Base-by-base conservation (phyloP, 352 stramenopile species). In the Phytophthora pistaciae region DNA sequence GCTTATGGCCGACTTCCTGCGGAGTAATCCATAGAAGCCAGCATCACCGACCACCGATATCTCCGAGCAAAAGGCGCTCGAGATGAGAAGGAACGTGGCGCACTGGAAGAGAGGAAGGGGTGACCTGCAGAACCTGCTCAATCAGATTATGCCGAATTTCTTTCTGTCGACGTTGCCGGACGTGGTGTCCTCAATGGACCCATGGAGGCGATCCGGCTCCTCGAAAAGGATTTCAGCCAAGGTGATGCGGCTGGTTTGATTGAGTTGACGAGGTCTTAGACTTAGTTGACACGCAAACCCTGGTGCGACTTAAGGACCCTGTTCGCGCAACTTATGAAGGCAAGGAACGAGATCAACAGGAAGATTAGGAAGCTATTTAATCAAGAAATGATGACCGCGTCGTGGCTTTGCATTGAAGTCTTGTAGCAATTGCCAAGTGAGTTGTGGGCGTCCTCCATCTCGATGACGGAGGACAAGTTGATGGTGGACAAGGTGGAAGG, bases 401-500 rank as follows among this genome's bases (percentile, higher is more conserved):
- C 62, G 11, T 75, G 40, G 23, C 42, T 75, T 0, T 75, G 52
- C 9, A 31, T 65, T 5, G 63, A 64, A 14, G 50, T 60, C 0
- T 40, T 68, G 0, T 16, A 9, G 0, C 40, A 71, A 18, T 10
- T 71, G 0, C 49, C 56, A 0, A 71, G 62, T 20, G 42, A 75
- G 36, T 72, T 71, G 36, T 71, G 68, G 56, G 56, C 42, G 0
- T 66, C 53, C 1, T 71, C 50, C 14, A 72, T 72, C 20, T 67
- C 52, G 1, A 64, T 74, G 54, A 65, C 44, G 2, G 48, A 53
- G 6, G 58, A 36, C 0, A 18, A 25, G 3, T 68, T 63, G n/a
- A 72, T 50, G 4, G 16, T 59, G 6, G 46, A 64, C 13, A 16
- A 67, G 10, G 65, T 67, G 1, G 65, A 68, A 9, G 33, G 64